Evolutionary conservation across 2,329 filamentous ascomycete species (phyloP).

Genomic region (Fusarium graminum): DNA sequence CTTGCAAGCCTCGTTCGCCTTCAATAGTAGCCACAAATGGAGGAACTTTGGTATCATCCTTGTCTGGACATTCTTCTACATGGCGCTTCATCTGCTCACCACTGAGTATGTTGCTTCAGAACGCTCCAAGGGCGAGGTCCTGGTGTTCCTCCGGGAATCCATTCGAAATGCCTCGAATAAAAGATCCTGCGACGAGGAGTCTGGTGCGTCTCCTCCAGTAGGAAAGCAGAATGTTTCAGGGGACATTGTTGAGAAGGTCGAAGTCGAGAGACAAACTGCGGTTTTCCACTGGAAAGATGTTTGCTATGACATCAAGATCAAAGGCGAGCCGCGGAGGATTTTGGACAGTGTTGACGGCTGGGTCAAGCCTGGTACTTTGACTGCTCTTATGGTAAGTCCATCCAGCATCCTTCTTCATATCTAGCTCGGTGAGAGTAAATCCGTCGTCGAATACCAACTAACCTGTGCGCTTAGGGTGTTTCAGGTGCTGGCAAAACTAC

Average conservation of each 20-base stretch:
- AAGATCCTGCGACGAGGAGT: conserved; percentile 6
- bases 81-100: conserved; percentile 26
- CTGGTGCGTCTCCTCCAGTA: not conserved
- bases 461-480: conserved; percentile 58
- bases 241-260: not conserved
- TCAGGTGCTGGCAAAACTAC: conserved; percentile 91
- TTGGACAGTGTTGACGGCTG: conserved; percentile 77
- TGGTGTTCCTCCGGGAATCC: conserved; percentile 33
- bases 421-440: not conserved
- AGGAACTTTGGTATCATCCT: conserved; percentile 39
- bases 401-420: rapidly evolving
- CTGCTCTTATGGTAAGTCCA: conserved; percentile 71
- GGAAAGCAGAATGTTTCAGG: conserved; percentile 6
- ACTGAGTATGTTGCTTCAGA: conserved; percentile 36
- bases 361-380: conserved; percentile 79
- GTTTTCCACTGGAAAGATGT: conserved; percentile 78
- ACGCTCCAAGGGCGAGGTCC: conserved; percentile 37
- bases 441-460: not conserved
- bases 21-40: conserved; percentile 29
- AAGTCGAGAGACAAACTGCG: conserved; percentile 35
- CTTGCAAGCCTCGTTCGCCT: conserved; percentile 19
- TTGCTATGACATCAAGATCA: conserved; percentile 78
- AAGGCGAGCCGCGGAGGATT: conserved; percentile 72
- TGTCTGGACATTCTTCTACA: conserved; percentile 28
- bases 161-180: conserved; percentile 3